Evolutionary conservation across 805 yeast genomes (phyloP).

Genomic region (Metschnikowia vanudenii): DNA sequence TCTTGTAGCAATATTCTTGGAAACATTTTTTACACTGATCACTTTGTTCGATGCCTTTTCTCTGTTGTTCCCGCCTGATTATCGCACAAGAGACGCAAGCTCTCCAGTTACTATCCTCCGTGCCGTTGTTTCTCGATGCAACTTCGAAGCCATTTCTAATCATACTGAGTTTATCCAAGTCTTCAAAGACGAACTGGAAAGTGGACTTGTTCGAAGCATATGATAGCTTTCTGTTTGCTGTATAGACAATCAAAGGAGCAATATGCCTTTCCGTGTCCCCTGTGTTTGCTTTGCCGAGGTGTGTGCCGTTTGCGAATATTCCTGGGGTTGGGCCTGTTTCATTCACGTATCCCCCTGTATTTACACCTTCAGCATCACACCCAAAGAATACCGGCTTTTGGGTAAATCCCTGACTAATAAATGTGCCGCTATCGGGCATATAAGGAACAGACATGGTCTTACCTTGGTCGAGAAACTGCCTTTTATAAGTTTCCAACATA

Average conservation of each 20-base stretch:
- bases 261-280: conserved; percentile 9
- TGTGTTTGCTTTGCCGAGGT: not conserved
- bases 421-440: conserved; percentile 20
- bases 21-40: conserved; percentile 73
- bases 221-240: conserved; percentile 27
- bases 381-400: conserved; percentile 25
- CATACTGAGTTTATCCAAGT: conserved; percentile 22
- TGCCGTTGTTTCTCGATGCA: conserved; percentile 46
- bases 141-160: conserved; percentile 27
- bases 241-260: conserved; percentile 22
- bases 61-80: conserved; percentile 72
- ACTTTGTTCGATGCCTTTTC: conserved; percentile 54
- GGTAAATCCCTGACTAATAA: conserved; percentile 15
- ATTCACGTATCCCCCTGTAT: not conserved
- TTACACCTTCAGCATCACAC: conserved; percentile 18
- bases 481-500: conserved; percentile 32
- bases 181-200: conserved; percentile 21
- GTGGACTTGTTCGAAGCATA: conserved; percentile 25
- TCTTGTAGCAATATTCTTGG: conserved; percentile 72
- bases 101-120: conserved; percentile 64
- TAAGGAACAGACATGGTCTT: conserved; percentile 22
- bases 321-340: not conserved
- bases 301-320: conserved; percentile 8
- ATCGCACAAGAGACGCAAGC: conserved; percentile 82
- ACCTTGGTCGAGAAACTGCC: conserved; percentile 26